Conservation (phyloP, 2,329 filamentous ascomycete species). For the Trichothecium roseum region DNA sequence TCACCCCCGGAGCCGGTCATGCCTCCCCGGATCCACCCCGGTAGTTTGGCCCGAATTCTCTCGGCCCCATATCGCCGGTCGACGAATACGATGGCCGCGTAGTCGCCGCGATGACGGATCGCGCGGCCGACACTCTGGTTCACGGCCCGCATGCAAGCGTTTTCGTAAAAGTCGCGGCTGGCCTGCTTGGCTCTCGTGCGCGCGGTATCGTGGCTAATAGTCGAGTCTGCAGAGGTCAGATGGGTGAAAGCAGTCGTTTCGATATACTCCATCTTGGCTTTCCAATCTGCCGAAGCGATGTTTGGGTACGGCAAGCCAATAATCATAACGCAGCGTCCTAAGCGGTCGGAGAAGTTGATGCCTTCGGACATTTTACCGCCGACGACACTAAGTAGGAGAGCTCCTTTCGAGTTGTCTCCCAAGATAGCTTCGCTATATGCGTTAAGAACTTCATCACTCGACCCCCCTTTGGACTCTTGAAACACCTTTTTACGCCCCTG, state of each 20-base stretch:
- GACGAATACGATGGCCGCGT: constrained; percentile 78
- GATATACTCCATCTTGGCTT: constrained; percentile 80
- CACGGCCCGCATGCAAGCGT: constrained; percentile 90
- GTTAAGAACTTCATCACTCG: constrained; percentile 60
- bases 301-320: constrained; percentile 91
- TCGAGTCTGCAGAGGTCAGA: constrained; percentile 14
- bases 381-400: constrained; percentile 78
- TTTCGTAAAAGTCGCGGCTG: constrained; percentile 79
- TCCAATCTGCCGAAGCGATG: constrained; percentile 81
- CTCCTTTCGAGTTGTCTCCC: constrained; percentile 45
- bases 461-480: constrained; percentile 40
- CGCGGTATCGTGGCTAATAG: constrained; percentile 14
- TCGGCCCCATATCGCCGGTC: constrained; percentile 69
- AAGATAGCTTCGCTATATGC: constrained; percentile 63
- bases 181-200: constrained; percentile 36
- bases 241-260: constrained; percentile 45
- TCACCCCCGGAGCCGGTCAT: constrained; percentile 38
- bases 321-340: constrained; percentile 85
- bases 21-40: constrained; percentile 76
- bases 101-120: constrained; percentile 80
- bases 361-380: constrained; percentile 94
- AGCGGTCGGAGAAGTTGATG: constrained; percentile 90
- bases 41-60: constrained; percentile 69
- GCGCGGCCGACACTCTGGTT: constrained; percentile 94
- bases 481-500: constrained; percentile 52